Base-by-base conservation (phyloP, 2,329 filamentous ascomycete genomes). In the Xylariales sp. region DNA sequence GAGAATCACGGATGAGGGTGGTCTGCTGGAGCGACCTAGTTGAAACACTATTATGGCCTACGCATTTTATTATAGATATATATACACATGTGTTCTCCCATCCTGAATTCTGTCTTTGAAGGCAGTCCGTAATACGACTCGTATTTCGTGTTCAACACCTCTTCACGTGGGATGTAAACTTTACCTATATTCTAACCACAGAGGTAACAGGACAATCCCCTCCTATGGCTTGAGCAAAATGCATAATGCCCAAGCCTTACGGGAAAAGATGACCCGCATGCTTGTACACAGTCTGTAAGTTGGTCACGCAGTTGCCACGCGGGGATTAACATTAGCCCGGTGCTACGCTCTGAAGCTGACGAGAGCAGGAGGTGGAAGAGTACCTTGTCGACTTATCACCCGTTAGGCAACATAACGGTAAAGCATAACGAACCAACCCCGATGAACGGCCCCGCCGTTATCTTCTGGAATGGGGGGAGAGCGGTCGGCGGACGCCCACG, bases 141-240 rank as follows among this genome's bases (percentile, higher is more conserved):
- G 39, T 62, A 62, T 54, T 45, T 62, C 59, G 59, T 30, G 36
- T 62, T 54, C 9, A 12, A 46, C 10, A 7, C 30, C 30, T 16
- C 16, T 28, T n/a, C 3, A 30, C 46, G 41, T 7, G 16, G n/a
- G 16, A 61, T 61, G 36, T 53, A 53, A 61, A 48, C 36, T 30
- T 23, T 41, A 43, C 8, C 39, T 6, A 23, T 12, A 7, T 10
- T 8, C 34, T 23, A 41, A 10, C 12, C 14, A 14, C 10, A 41
- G 39, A n/a, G 41, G 9, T 23, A 36, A 18, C 34, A n/a, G 34
- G n/a, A 41, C 28, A 5, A 18, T 9, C n/a, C 18, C 8, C 9
- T 14, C 14, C 39, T 36, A 7, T 54, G 34, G 4, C 52, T 5
- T 2, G 18, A 5, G 34, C 9, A 3, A 41, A 41, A 32, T 30